These are phyloP conservation scores for Dothidotthia symphoricarpi DNA, from an alignment of 2,329 filamentous ascomycete species.

Conservation along the genomic window DNA sequence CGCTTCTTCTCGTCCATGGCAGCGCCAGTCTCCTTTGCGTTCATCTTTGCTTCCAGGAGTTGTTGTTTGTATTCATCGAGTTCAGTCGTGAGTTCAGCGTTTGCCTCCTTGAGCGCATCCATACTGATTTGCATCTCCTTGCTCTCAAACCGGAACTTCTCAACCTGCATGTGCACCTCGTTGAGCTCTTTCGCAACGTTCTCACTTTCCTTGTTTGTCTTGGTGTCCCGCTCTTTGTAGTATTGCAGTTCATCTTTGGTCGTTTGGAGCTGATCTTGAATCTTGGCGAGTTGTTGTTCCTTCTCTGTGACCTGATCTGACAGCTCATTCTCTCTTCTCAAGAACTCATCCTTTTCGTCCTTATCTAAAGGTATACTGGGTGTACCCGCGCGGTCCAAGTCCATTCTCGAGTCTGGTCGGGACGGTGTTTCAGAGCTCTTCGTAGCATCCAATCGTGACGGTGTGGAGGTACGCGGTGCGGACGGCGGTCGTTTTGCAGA, in stretches of 20 bases:
- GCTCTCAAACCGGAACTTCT: conserved; percentile 91
- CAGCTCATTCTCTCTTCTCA: conserved; percentile 91
- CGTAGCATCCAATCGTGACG: conserved; percentile 55
- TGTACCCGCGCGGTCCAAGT: conserved; percentile 76
- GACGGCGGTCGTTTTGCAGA: conserved; percentile 50
- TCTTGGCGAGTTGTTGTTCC: conserved; percentile 74
- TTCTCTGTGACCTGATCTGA: conserved; percentile 95
- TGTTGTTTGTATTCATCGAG: conserved; percentile 96
- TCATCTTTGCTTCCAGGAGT: conserved; percentile 93
- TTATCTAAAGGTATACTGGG: conserved; percentile 88
- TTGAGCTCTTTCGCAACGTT: conserved; percentile 81
- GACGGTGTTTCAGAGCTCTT: conserved; percentile 44
- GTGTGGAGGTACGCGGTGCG: conserved; percentile 59
- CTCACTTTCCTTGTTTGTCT: conserved; percentile 87
- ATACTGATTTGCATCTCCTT: conserved; percentile 97
- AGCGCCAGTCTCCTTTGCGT: conserved; percentile 86
- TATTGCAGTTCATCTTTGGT: conserved; percentile 81
- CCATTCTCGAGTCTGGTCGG: conserved; percentile 63
- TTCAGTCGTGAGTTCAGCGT: conserved; percentile 85
- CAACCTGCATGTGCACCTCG: conserved; percentile 92
- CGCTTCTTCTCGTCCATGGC: conserved; percentile 96
- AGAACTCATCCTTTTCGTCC: conserved; percentile 94
- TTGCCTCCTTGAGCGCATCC: conserved; percentile 95
- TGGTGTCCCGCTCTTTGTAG: conserved; percentile 81
- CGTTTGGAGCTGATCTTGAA: conserved; percentile 77